A percentile compares a stretch with the other conserved stretches of the same genome.
Conservation (phyloP, 768 basidiomycete species). For the Pulveroboletus frians region DNA sequence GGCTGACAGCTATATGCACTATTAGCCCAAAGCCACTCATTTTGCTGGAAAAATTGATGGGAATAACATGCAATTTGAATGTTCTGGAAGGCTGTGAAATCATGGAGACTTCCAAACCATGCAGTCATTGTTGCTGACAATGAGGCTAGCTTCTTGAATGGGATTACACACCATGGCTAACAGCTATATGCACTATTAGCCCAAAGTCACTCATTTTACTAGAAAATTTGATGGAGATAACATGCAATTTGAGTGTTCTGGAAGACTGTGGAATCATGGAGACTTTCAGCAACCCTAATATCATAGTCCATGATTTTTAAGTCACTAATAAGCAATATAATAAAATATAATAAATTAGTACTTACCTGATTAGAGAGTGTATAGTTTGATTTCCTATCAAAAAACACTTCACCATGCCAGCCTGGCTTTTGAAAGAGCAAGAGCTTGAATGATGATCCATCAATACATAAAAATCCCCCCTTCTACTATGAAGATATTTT, state of each 20-base stretch:
- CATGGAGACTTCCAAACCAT: too few relatives aligned
- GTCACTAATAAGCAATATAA: background rate
- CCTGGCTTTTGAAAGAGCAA: slow-evolving; percentile 11
- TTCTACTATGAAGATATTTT: too few relatives aligned
- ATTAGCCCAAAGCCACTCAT: too few relatives aligned
- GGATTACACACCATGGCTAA: slow-evolving; percentile 16
- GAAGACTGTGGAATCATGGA: slow-evolving; percentile 11
- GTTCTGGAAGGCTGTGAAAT: too few relatives aligned
- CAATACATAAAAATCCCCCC: too few relatives aligned
- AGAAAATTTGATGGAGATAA: background rate
- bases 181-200: slow-evolving; percentile 14
- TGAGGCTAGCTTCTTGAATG: slow-evolving; percentile 1
- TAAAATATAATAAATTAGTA: background rate
- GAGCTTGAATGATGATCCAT: too few relatives aligned
- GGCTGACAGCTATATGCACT: slow-evolving; percentile 5
- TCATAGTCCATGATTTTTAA: slow-evolving; percentile 12
- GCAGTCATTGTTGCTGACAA: too few relatives aligned
- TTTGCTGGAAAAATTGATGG: too few relatives aligned
- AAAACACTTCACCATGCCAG: slow-evolving; percentile 15
- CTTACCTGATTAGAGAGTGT: slow-evolving; percentile 3
- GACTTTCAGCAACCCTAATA: slow-evolving; percentile 11
- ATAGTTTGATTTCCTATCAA: slow-evolving; percentile 5
- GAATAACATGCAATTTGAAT: too few relatives aligned
- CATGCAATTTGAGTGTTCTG: background rate
- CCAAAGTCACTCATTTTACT: slow-evolving; percentile 15